Conservation (phyloP, 2,329 filamentous ascomycete species). For the Grosmannia clavigera region DNA sequence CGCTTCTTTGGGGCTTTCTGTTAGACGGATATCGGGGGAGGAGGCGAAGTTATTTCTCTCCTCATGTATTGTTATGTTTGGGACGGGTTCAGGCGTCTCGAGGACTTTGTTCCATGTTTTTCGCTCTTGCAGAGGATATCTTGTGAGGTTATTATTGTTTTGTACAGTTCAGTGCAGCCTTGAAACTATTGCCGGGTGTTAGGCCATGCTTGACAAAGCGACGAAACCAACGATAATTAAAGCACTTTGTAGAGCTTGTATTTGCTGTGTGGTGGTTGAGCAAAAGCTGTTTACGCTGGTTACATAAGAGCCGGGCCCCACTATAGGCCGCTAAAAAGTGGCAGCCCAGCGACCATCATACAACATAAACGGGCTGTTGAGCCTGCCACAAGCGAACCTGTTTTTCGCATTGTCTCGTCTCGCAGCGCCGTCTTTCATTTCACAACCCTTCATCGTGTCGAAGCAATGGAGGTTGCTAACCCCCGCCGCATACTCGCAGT, state of each 20-base stretch:
- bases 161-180: not conserved
- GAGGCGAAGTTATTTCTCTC: not conserved
- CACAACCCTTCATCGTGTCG: not conserved
- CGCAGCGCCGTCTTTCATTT: not conserved
- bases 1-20: not conserved
- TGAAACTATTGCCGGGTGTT: not conserved
- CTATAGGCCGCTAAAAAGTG: not conserved
- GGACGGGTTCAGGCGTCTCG: slow-evolving; percentile 3
- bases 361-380: not conserved
- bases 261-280: not conserved
- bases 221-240: not conserved
- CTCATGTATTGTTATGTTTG: not conserved
- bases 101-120: not conserved
- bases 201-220: not conserved
- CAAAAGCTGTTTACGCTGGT: no score
- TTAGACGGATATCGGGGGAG: not conserved
- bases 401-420: not conserved
- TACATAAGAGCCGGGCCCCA: not conserved
- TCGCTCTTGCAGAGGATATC: not conserved
- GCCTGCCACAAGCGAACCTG: not conserved
- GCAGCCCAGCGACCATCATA: not conserved
- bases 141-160: not conserved
- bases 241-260: not conserved
- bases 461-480: slow-evolving; percentile 30
- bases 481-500: slow-evolving; percentile 47